Evolutionary conservation across 2,329 filamentous ascomycete genomes (phyloP).

Genomic region (Tricladium varicosporioides): DNA sequence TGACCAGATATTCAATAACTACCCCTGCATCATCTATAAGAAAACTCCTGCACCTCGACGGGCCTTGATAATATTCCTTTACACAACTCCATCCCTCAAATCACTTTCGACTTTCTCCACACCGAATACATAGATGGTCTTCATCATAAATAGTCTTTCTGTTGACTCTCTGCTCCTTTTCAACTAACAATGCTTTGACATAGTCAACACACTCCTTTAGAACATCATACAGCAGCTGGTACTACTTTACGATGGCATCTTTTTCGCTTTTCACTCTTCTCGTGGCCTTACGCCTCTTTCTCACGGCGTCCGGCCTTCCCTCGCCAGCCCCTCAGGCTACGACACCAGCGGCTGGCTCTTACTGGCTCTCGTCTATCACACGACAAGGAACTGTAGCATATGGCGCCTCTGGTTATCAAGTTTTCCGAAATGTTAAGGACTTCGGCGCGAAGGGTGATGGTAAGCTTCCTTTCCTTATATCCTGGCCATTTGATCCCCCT

Average conservation of each 20-base stretch:
- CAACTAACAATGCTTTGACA: constrained; percentile 15
- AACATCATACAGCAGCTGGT: constrained; percentile 33
- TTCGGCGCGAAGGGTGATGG: constrained; percentile 70
- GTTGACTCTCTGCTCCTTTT: background rate
- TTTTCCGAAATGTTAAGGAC: constrained; percentile 76
- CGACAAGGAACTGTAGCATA: constrained; percentile 34
- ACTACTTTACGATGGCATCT: constrained; percentile 33
- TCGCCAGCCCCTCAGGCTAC: constrained; percentile 13
- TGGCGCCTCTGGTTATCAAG: constrained; percentile 56
- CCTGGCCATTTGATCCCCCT: no score
- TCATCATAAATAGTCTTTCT: background rate
- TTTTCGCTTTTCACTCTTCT: constrained; percentile 31
- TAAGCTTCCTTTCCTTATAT: constrained; percentile 40
- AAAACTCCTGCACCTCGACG: no score
- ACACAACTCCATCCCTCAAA: no score
- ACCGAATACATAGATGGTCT: background rate
- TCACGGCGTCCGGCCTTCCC: constrained; percentile 28
- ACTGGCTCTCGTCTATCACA: constrained; percentile 33
- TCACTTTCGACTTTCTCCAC: background rate
- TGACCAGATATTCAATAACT: no score
- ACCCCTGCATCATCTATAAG: no score
- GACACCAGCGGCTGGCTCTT: constrained; percentile 21
- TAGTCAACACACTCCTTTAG: constrained; percentile 31
- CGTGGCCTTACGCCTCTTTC: constrained; percentile 29
- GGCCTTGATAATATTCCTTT: no score